phyloP scores from a whole-genome alignment of 768 basidiomycete species.

The Udeniomyces megalosporus region DNA sequence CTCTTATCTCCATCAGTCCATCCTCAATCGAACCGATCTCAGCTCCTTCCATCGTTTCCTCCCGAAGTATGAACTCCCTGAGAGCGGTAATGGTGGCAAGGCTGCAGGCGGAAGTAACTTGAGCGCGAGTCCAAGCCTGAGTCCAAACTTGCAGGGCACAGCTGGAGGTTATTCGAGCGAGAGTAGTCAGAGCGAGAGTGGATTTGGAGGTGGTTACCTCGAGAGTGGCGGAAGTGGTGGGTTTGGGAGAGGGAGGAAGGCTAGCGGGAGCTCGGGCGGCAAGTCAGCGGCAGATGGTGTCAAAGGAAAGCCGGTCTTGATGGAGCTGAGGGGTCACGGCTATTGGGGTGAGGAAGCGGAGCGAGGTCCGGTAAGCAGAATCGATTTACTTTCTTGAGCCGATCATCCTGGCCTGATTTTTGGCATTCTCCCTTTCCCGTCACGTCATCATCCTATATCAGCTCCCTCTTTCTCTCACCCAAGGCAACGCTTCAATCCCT shows the following conservation, averaged over 20 bases:
- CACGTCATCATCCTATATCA: background rate
- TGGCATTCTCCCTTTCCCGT: background rate
- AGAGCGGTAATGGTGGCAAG: background rate
- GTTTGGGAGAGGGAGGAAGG: no score
- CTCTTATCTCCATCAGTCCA: conserved; percentile 38
- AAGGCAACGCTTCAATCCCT: conserved; percentile 19
- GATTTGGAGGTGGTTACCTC: conserved; percentile 22
- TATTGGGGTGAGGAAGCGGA: conserved; percentile 17
- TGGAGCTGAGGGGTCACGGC: conserved; percentile 15
- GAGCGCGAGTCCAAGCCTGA: background rate
- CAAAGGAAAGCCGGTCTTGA: background rate
- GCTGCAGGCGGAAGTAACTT: background rate
- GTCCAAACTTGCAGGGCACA: conserved; percentile 5
- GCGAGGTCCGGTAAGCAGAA: conserved; percentile 3
- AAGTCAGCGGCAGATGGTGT: background rate
- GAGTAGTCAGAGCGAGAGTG: background rate
- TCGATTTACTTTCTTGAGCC: background rate
- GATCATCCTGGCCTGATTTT: background rate
- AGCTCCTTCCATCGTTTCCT: conserved; percentile 46
- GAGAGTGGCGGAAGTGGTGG: no score
- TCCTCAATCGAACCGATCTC: conserved; percentile 33
- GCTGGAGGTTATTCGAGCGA: background rate
- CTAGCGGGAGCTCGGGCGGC: background rate
- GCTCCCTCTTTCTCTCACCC: background rate
- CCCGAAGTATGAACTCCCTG: conserved; percentile 5